A percentile compares a stretch with the other conserved stretches of the same genome.
Conservation (phyloP, 106 monocot genomes). For the Hemerocallis citrina region DNA sequence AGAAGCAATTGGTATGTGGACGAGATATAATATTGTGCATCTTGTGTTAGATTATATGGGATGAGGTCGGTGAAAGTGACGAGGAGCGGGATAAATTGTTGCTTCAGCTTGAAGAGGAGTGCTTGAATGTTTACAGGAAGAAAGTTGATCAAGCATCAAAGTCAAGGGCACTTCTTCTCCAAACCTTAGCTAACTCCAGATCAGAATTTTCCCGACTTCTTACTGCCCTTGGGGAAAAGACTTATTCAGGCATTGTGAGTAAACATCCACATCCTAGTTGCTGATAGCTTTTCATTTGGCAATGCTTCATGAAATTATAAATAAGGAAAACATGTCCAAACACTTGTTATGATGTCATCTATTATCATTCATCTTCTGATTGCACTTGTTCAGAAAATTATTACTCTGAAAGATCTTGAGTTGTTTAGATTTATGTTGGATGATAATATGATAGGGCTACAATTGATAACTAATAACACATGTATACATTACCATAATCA, state of each 20-base stretch:
- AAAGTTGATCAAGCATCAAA: slow-evolving; percentile 85
- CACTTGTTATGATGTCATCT: too few species aligned
- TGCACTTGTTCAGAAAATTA: too few species aligned
- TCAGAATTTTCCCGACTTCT: slow-evolving; percentile 57
- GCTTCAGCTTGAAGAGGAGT: slow-evolving; percentile 88
- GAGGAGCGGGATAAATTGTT: slow-evolving; percentile 88
- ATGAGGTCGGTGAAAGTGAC: slow-evolving; percentile 94
- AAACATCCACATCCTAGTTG: neutral
- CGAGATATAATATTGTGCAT: neutral
- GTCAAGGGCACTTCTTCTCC: slow-evolving; percentile 74
- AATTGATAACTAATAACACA: too few species aligned
- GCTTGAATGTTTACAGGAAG: slow-evolving; percentile 92
- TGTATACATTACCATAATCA: too few species aligned
- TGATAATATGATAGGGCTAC: too few species aligned
- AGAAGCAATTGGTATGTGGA: neutral
- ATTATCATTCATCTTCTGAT: too few species aligned
- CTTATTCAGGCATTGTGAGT: slow-evolving; percentile 53
- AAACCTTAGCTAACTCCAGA: slow-evolving; percentile 81
- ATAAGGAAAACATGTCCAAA: too few species aligned
- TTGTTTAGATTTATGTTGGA: too few species aligned
- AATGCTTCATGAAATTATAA: too few species aligned
- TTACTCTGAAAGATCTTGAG: too few species aligned
- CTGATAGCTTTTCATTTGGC: neutral
- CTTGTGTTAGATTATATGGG: slow-evolving; percentile 75
- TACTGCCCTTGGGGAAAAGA: slow-evolving; percentile 79